Evolutionary conservation across 148 eudicot species (phyloP), one percentile per base, ranked within the genome.

Genomic region (Oxyria digyna): DNA sequence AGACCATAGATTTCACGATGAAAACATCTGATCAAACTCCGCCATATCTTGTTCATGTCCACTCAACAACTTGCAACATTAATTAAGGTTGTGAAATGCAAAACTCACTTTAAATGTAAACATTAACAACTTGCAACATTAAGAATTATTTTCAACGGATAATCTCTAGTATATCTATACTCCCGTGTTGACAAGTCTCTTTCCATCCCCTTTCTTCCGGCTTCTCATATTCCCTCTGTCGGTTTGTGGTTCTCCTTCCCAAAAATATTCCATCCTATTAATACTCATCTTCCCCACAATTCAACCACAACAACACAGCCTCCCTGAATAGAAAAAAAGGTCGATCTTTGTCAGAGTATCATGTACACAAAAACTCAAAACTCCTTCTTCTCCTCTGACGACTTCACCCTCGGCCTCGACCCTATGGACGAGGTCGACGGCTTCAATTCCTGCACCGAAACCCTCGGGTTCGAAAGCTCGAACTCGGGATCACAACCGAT

Each of bases 391-490:
- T 43, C 42, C 68, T 67, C 73, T 52, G 62, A 48, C 14, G 62
- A 72, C 69, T 69, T 75, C 79, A 75, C 74, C 71, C 55, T 35
- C 27, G 71, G 42, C 12, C 67, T 15, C 54, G 32, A 15, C 18
- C 7, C 42, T 43, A 24, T 78, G 20, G 57, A 49, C 0, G 57
- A 21, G 12, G 10, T 49, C 3, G 49, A 57, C 35, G 81, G 87
- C 21, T 67, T 85, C 31, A 63, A 42, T 62, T 88, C 87, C 18
- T 88, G 90, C 46, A 88, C 91, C 0, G 95, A 88, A 71, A 79
- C 78, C n/a, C 38, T 88, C 4, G 95, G 95, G 14, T 84, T 70
- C 8, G 95, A 88, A 74, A 88, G 95, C 71, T 88, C 81, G 5
- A 83, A 85, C 6, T 83, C 78, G 70, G 82, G 40, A 2, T 24